A percentile compares a stretch with the other conserved stretches of the same genome.
phyloP scores from a whole-genome alignment of 805 yeast genomes.

The Myxozyma vanderwaltii region DNA sequence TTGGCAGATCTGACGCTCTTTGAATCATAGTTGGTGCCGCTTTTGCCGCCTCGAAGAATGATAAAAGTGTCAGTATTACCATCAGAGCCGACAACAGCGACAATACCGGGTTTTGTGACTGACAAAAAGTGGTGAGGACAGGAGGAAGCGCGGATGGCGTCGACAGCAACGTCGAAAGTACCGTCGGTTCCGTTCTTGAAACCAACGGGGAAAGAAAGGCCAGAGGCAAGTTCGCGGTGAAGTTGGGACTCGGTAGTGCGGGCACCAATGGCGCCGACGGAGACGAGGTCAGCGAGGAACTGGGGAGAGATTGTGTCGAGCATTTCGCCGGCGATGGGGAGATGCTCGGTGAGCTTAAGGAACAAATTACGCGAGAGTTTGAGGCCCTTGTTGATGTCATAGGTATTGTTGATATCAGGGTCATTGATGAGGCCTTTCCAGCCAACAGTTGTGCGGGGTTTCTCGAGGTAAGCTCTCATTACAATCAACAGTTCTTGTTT shows the following conservation, averaged over 20 bases:
- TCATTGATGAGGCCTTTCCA: conserved; percentile 98
- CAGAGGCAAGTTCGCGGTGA: conserved; percentile 96
- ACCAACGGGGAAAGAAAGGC: conserved; percentile 96
- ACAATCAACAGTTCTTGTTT: conserved; percentile 78
- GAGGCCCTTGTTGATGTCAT: conserved; percentile 92
- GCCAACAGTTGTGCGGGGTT: conserved; percentile 98
- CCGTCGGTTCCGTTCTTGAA: conserved; percentile 99
- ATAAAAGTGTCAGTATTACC: conserved; percentile 91
- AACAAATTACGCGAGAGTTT: conserved; percentile 85
- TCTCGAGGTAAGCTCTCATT: conserved; percentile 97
- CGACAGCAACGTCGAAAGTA: conserved; percentile 88
- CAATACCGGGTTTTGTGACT: conserved; percentile 94
- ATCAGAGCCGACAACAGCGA: conserved; percentile 92
- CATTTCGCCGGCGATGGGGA: conserved; percentile 98
- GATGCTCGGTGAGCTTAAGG: conserved; percentile 72
- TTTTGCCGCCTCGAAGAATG: conserved; percentile 93
- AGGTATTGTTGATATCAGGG: conserved; percentile 91
- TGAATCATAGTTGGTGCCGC: conserved; percentile 86
- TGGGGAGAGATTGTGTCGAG: conserved; percentile 89
- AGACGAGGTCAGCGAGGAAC: conserved; percentile 87
- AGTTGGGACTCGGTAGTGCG: conserved; percentile 98
- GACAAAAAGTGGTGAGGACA: conserved; percentile 93
- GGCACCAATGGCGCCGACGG: conserved; percentile 98
- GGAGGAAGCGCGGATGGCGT: conserved; percentile 89
- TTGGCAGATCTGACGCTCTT: conserved; percentile 69